Evolutionary conservation across 257 asterid genomes (phyloP).

Genomic region (Petunia secreta): DNA sequence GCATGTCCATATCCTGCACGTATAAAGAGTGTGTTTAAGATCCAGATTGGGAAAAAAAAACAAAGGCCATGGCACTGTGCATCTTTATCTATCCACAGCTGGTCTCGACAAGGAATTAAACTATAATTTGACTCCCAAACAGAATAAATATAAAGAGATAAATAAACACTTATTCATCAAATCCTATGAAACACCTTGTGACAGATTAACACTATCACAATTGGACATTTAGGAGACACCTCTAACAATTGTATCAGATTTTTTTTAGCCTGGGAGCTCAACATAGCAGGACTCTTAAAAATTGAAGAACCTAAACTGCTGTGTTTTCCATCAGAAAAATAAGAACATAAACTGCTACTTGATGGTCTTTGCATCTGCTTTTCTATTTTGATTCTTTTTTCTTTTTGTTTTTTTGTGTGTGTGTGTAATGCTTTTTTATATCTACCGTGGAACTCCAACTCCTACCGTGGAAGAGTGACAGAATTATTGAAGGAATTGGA

Average conservation of each 20-base stretch:
- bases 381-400: not conserved
- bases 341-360: conserved; percentile 18
- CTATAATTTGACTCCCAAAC: not conserved
- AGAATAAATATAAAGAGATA: not conserved
- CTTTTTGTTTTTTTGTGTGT: not conserved
- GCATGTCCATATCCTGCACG: conserved; percentile 81
- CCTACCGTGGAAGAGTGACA: not conserved
- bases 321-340: too few species aligned
- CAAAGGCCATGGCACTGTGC: conserved; percentile 1
- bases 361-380: not conserved
- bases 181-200: conserved; percentile 10
- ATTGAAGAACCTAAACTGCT: conserved; percentile 15
- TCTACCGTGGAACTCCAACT: not conserved
- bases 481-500: too few species aligned
- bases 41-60: not conserved
- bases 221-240: not conserved
- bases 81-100: not conserved
- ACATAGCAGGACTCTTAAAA: not conserved
- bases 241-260: conserved; percentile 1
- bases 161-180: not conserved
- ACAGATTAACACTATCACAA: conserved; percentile 2
- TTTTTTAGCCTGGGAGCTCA: not conserved
- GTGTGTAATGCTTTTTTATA: not conserved
- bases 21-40: not conserved
- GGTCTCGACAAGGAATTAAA: not conserved